These are phyloP conservation scores for Trichosporon sp. DNA, from an alignment of 1,284 basidiomycete species.

Conservation along the genomic window DNA sequence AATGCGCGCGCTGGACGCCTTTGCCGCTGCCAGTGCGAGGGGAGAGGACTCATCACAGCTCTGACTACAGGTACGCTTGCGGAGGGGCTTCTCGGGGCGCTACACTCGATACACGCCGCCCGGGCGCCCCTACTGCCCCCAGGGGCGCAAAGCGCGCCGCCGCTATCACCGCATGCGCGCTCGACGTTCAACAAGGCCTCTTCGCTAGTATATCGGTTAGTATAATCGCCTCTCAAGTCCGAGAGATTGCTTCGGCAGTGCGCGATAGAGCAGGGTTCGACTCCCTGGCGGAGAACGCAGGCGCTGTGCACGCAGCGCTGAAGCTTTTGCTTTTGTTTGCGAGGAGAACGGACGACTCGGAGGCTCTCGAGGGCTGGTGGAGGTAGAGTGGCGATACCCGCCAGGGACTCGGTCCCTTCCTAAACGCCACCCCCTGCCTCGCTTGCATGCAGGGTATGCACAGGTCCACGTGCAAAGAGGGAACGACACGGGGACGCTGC, in stretches of 20 bases:
- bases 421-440: not conserved
- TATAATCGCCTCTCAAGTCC: not conserved
- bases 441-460: not conserved
- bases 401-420: not conserved
- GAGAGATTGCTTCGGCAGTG: not conserved
- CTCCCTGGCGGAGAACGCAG: not conserved
- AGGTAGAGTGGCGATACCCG: not conserved
- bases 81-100: not conserved
- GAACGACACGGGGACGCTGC: not conserved
- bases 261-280: not conserved
- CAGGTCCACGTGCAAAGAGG: not conserved
- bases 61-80: not conserved
- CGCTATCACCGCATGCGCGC: not conserved
- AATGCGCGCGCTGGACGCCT: not conserved
- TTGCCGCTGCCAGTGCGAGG: too few relatives aligned
- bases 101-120: not conserved
- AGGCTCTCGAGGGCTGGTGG: not conserved
- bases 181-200: not conserved
- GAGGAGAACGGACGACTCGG: not conserved
- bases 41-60: too few relatives aligned
- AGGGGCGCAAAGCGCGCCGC: not conserved
- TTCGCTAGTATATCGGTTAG: conserved; percentile 1
- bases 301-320: not conserved
- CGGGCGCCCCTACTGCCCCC: too few relatives aligned
- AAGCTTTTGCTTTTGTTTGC: not conserved